Base-by-base conservation (phyloP, 805 yeast genomes). In the Teunomyces barrocoloradensis region DNA sequence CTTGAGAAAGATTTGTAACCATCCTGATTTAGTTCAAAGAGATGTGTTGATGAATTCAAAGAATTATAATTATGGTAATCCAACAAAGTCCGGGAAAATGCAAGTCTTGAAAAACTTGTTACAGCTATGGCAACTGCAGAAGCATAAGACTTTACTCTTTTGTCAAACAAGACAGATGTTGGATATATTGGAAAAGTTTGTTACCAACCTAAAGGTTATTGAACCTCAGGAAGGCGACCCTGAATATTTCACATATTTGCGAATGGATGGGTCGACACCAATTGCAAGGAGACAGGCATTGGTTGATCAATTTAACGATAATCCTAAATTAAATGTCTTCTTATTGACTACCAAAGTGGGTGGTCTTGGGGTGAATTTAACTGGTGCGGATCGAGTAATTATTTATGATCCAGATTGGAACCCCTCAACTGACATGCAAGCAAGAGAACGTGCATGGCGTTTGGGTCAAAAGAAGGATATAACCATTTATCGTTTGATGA, bases 321-420 rank as follows among this genome's bases (percentile, higher is more conserved):
- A 84, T 52, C 71, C 75, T 0, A 60, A 67, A 27, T 79, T 79
- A 48, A 69, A 75, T 42, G 79, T 94, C 1, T 94, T 94, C 62
- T 65, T 94, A 18, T 69, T 94, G 33, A 94, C 99, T 0, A 94
- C 99, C 0, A 81, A 92, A 58, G 99, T 94, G 5, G 99, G 99
- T 17, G 99, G 99, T 0, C 70, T 94, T 34, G 99, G 99, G 17
- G 88, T 92, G 1, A 92, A 92, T 63, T 65, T 92, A 40, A 92
- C 97, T 0, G 98, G 98, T 3, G 98, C 99, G 0, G 90, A 90
- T 54, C 71, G 98, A 39, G 97, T 92, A 10, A 89, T 92, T 18
- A 92, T 92, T 12, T 92, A 79, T 62, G 99, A 92, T 59, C 99
- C 99, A 0, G 98, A 94, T 66, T 92, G 99, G 99, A 92, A 92